Evolutionary conservation across 1,284 basidiomycete species (phyloP), one percentile per base, ranked within the genome.

Genomic region (Heterobasidion annosum): DNA sequence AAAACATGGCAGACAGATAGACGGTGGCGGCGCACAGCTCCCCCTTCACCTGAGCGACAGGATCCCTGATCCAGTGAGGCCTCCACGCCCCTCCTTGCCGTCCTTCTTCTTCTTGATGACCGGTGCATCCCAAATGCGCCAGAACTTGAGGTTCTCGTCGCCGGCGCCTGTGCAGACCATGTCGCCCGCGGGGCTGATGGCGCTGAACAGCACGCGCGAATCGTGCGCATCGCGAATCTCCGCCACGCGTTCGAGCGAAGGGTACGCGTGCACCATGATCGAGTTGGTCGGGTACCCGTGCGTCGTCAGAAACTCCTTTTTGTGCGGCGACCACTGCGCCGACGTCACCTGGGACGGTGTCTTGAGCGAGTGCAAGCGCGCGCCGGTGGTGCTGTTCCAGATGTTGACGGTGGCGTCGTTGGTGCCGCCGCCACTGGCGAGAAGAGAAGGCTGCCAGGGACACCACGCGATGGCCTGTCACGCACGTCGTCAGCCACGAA

Each of bases 111-210:
- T 69, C 63, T 73, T 76, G 25, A 57, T 60, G 46, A 72, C 65
- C 45, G 70, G 74, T 45, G 70, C 70, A 52, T 90, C 87, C 87
- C 87, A 90, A 44, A 90, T 78, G 56, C 82, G 78, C 91, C 91
- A 93, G 69, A 94, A 93, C 72, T 97, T 97, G 62, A 98, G 75
- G 65, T 93, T 94, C 74, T 98, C 94, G 65, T 98, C 95, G 0
- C 88, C 89, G 0, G 91, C 92, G 15, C 89, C 92, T 0, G 94
- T 97, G 59, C 85, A 89, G 7, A 98, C 84, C 6, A 92, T 83
- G 61, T 93, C 92, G 0, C 94, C 95, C 15, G 85, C 88, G 1
- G 94, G 95, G 51, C 86, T 83, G 8, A 96, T 67, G n/a, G 85
- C 82, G 52, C 87, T 90, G 66, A 89, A 93, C 44, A 98, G 71